These are phyloP conservation scores for Entonaema liquescens DNA, from an alignment of 495 filamentous ascomycete species.

Conservation along the genomic window DNA sequence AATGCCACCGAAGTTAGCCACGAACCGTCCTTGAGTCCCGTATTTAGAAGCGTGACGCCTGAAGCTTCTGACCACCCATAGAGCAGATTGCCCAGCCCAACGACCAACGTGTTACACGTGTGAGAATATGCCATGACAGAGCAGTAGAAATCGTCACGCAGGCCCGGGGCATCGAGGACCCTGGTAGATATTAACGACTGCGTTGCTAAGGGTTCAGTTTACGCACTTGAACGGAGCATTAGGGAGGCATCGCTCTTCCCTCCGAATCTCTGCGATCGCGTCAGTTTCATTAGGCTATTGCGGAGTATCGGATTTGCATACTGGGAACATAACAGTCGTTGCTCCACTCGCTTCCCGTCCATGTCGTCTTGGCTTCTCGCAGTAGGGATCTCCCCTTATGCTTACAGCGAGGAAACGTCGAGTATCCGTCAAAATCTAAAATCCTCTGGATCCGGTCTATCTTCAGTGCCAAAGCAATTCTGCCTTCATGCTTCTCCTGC, in stretches of 20 bases:
- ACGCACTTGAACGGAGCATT: conserved; percentile 80
- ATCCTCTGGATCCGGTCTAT: conserved; percentile 73
- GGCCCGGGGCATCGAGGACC: conserved; percentile 85
- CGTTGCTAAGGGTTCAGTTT: conserved; percentile 34
- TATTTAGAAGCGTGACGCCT: conserved; percentile 58
- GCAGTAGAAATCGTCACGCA: conserved; percentile 96
- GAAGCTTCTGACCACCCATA: conserved; percentile 87
- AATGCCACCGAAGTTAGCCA: conserved; percentile 86
- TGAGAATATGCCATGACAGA: conserved; percentile 86
- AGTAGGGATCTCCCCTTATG: conserved; percentile 21
- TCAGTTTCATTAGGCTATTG: background rate
- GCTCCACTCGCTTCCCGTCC: conserved; percentile 70
- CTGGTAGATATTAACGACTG: conserved; percentile 38
- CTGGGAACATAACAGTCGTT: conserved; percentile 58
- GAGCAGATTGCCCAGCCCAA: conserved; percentile 79
- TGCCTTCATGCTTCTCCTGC: conserved; percentile 72
- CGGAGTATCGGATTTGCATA: conserved; percentile 48
- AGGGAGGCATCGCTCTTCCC: conserved; percentile 60
- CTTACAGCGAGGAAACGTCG: conserved; percentile 42
- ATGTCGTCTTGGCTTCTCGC: conserved; percentile 48
- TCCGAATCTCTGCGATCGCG: conserved; percentile 14
- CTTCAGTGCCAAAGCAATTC: conserved; percentile 84
- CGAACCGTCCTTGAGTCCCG: conserved; percentile 48
- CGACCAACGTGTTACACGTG: conserved; percentile 77
- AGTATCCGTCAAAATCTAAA: conserved; percentile 59